Percentiles rank a stretch among this genome's conserved stretches.
phyloP scores from a whole-genome alignment of 2,329 filamentous ascomycete species.

The Colletotrichum noveboracense region DNA sequence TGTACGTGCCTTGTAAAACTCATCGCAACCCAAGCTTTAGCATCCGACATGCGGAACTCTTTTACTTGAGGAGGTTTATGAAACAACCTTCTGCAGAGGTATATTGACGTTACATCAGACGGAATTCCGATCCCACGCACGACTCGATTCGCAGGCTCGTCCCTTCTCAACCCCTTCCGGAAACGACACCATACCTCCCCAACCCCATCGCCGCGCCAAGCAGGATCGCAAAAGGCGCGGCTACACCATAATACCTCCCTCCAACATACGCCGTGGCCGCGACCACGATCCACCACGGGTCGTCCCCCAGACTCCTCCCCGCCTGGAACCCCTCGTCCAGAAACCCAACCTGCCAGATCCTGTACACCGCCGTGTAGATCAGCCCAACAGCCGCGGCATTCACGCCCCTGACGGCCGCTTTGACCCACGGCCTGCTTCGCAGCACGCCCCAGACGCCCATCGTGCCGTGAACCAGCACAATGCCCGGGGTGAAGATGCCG shows the following conservation, averaged over 20 bases:
- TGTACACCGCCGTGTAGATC: constrained; percentile 64
- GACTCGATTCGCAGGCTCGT: not conserved
- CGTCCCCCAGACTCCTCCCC: constrained; percentile 54
- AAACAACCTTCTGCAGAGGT: not conserved
- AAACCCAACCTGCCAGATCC: constrained; percentile 61
- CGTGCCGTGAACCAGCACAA: constrained; percentile 47
- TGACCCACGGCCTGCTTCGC: constrained; percentile 45
- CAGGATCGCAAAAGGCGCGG: constrained; percentile 36
- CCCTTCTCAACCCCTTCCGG: not conserved
- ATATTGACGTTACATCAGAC: not conserved
- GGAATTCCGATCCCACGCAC: not conserved
- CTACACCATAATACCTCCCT: constrained; percentile 34
- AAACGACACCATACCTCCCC: constrained; percentile 33
- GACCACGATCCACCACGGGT: constrained; percentile 64
- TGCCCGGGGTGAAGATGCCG: constrained; percentile 52
- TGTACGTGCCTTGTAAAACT: not conserved
- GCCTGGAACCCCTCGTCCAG: constrained; percentile 45
- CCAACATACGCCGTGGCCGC: constrained; percentile 44
- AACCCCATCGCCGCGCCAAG: constrained; percentile 38
- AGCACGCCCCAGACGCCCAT: constrained; percentile 57
- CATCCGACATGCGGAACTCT: not conserved
- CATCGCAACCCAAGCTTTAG: not conserved
- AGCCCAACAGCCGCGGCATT: constrained; percentile 62
- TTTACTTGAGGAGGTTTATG: not conserved
- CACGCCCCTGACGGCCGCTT: constrained; percentile 51